Evolutionary conservation across 371 early-diverging fungal genomes (phyloP).

Genomic region (Thermomucor indicae-seudaticae): DNA sequence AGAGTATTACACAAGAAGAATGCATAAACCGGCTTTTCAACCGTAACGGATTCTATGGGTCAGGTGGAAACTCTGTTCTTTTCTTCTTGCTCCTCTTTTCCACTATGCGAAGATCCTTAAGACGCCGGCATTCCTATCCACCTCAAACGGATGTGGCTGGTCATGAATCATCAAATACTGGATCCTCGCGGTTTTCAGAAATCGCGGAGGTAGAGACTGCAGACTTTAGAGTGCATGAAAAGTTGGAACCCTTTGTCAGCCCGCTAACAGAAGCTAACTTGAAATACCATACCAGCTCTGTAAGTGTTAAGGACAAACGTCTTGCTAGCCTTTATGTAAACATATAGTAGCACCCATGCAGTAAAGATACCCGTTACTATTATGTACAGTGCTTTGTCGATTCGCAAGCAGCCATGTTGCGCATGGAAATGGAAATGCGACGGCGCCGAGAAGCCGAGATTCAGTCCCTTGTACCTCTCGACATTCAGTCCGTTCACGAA

Average conservation of each 20-base stretch:
- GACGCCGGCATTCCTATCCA: too few species aligned
- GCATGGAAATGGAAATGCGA: constrained; percentile 10
- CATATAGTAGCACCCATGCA: not conserved
- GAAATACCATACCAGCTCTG: constrained; percentile 9
- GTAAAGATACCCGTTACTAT: not conserved
- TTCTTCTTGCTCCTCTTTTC: too few species aligned
- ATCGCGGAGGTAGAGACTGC: too few species aligned
- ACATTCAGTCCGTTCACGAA: constrained; percentile 5
- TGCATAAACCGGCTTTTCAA: too few species aligned
- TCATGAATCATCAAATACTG: too few species aligned
- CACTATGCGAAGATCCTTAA: too few species aligned
- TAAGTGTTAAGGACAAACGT: constrained; percentile 2
- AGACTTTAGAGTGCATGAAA: too few species aligned
- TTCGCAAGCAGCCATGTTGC: constrained; percentile 1
- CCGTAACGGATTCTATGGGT: too few species aligned
- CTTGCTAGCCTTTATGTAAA: not conserved
- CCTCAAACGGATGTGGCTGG: too few species aligned
- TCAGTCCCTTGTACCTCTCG: constrained; percentile 8
- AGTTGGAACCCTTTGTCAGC: constrained; percentile 9
- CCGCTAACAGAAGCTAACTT: constrained; percentile 13
- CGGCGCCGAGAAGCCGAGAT: constrained; percentile 8
- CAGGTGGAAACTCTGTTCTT: too few species aligned
- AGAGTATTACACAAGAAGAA: too few species aligned
- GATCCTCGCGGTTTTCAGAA: too few species aligned
- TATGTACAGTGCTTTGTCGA: constrained; percentile 4